phyloP scores from a whole-genome alignment of 371 early-diverging fungal genomes.

The Smittium mucronatum region DNA sequence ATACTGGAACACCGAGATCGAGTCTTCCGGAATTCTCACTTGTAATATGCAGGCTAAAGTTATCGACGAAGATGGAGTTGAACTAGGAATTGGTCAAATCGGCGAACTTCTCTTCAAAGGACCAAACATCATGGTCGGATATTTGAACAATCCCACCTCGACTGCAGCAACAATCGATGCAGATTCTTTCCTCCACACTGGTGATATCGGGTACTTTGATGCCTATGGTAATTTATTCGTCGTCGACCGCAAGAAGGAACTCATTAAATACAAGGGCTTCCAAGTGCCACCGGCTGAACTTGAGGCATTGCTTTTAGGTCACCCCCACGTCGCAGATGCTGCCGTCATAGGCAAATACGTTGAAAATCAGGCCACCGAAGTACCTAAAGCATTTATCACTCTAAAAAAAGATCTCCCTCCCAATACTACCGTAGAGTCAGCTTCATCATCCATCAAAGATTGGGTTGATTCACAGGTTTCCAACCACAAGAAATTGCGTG shows the following conservation, averaged over 20 bases:
- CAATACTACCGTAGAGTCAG: slow-evolving; percentile 23
- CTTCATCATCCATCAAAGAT: slow-evolving; percentile 36
- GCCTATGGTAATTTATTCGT: slow-evolving; percentile 47
- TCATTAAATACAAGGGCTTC: slow-evolving; percentile 56
- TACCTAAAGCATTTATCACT: slow-evolving; percentile 72
- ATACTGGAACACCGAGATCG: slow-evolving; percentile 20
- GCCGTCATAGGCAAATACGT: slow-evolving; percentile 60
- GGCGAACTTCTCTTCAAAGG: slow-evolving; percentile 89
- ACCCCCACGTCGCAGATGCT: slow-evolving; percentile 57
- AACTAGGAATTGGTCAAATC: slow-evolving; percentile 39
- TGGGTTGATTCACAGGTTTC: slow-evolving; percentile 54
- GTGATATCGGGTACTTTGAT: slow-evolving; percentile 80
- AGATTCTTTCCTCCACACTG: slow-evolving; percentile 93
- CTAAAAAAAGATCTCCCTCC: slow-evolving; percentile 33
- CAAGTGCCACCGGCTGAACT: slow-evolving; percentile 78
- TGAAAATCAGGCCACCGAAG: slow-evolving; percentile 53
- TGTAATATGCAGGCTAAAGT: slow-evolving; percentile 57
- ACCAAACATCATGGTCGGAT: slow-evolving; percentile 75
- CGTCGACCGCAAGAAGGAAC: slow-evolving; percentile 59
- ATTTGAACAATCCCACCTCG: slow-evolving; percentile 62
- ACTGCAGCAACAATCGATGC: slow-evolving; percentile 62
- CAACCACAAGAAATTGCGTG: slow-evolving; percentile 63
- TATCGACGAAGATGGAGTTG: slow-evolving; percentile 44
- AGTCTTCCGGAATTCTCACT: slow-evolving; percentile 54
- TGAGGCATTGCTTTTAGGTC: slow-evolving; percentile 61